Base-by-base conservation (phyloP, 2,329 filamentous ascomycete species). In the Parastagonospora avenae region DNA sequence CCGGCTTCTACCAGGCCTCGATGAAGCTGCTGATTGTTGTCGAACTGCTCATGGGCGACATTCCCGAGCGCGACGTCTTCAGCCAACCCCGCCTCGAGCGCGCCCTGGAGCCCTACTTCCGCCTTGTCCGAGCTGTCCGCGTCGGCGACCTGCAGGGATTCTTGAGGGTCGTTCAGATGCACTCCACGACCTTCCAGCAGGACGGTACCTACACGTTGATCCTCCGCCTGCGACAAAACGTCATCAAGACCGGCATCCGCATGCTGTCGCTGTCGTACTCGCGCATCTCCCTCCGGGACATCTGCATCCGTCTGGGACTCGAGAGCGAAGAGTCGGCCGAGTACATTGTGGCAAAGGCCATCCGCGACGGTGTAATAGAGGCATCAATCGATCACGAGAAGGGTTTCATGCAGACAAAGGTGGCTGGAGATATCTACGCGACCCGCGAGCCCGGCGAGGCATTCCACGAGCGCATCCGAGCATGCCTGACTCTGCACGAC, bases 191-290 rank as follows among this genome's bases (percentile, higher is more conserved):
- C 9, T 99, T 97, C 86, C 89, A 91, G 68, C 88, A 89, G 61
- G 94, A 99, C 72, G 91, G 91, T 50, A 97, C 93, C 15, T 97
- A 97, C 80, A 96, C 92, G 9, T 82, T 99, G 50, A 95, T 97
- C 66, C 84, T 97, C 57, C 92, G 94, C 57, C 83, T 99, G 55
- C 88, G 94, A 64, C 94, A 99, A 77, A 99, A 99, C 72, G 94
- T 99, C 70, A 97, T 99, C 85, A 96, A 96, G 82, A 99, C 94
- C 3, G 94, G 94, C 61, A 96, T 99, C 59, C 91, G 94, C 64
- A 97, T 97, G 92, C 96, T 99, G 85, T 97, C 93, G 35, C 82
- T 99, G 59, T 96, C 92, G 15, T 99, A 99, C 80, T 96, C 93
- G 53, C 90, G 93, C 57, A 99, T 99, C 69, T 97, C 93, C 1